Conservation (phyloP, 164 flowering plant species). For the Umbilicus rupestris region DNA sequence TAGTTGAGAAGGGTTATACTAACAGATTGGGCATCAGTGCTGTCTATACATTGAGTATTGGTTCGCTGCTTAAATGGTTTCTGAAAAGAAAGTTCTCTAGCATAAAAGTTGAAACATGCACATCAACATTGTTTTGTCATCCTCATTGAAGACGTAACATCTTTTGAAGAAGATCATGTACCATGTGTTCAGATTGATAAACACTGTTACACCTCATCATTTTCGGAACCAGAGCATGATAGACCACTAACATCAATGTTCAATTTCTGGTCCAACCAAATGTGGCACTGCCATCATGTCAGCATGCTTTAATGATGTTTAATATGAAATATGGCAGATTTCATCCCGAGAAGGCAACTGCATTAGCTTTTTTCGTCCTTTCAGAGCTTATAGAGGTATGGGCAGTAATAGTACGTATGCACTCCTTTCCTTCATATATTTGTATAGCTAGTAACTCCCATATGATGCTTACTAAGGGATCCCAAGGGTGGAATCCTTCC, state of each 20-base stretch:
- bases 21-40: too few species aligned
- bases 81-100: neutral
- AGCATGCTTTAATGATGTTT: neutral
- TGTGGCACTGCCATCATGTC: too few species aligned
- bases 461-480: neutral
- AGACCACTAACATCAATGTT: too few species aligned
- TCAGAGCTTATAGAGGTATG: conserved; percentile 52
- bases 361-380: conserved; percentile 37
- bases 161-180: neutral
- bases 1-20: neutral
- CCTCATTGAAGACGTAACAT: neutral
- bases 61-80: neutral
- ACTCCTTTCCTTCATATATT: neutral
- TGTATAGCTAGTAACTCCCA: neutral
- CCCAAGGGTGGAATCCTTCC: neutral
- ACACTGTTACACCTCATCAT: too few species aligned
- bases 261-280: neutral
- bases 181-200: neutral
- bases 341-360: conserved; percentile 41
- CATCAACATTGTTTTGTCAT: neutral
- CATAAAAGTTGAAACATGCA: neutral
- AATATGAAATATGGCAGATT: conserved; percentile 29
- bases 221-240: too few species aligned
- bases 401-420: neutral
- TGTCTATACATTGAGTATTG: neutral